Evolutionary conservation across 106 monocot genomes (phyloP).

Genomic region (Dendrobium officinale): DNA sequence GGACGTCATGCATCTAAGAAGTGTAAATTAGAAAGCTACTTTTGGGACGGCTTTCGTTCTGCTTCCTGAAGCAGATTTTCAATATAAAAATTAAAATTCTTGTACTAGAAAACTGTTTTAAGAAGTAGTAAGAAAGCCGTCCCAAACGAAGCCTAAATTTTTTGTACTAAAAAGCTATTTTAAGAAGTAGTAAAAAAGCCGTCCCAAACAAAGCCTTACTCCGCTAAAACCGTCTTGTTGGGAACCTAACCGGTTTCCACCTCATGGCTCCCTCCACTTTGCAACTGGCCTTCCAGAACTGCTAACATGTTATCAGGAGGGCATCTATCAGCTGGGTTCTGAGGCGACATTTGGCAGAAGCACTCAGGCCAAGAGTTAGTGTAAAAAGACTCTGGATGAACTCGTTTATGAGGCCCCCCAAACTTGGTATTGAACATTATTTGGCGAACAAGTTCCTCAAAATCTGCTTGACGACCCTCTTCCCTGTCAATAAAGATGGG

Average conservation of each 20-base stretch:
- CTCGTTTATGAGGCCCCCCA: slow-evolving; percentile 71
- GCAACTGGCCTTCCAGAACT: slow-evolving; percentile 36
- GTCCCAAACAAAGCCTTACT: too few relatives aligned
- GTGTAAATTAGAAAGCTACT: too few relatives aligned
- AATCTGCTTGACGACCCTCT: slow-evolving; percentile 38
- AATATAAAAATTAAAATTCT: too few relatives aligned
- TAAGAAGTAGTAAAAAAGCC: too few relatives aligned
- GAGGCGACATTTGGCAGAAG: slow-evolving; percentile 58
- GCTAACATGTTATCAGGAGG: slow-evolving; percentile 43
- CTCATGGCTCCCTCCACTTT: slow-evolving; percentile 18
- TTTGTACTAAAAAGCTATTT: too few relatives aligned
- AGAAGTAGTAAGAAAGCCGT: too few relatives aligned
- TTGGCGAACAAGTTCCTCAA: slow-evolving; percentile 54
- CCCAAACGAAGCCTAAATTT: too few relatives aligned
- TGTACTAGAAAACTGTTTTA: too few relatives aligned
- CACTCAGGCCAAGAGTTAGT: slow-evolving; percentile 97
- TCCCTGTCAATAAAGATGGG: slow-evolving; percentile 84
- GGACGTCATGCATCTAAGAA: too few relatives aligned
- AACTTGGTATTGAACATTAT: slow-evolving; percentile 55
- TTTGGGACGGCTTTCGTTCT: neutral
- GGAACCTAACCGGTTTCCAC: neutral
- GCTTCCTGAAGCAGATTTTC: too few relatives aligned
- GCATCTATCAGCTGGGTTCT: slow-evolving; percentile 41
- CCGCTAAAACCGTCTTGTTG: slow-evolving; percentile 15
- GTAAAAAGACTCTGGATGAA: slow-evolving; percentile 70